These are phyloP conservation scores for Phytophthora fragariae DNA, from an alignment of 352 stramenopile genomes.

Conservation along the genomic window DNA sequence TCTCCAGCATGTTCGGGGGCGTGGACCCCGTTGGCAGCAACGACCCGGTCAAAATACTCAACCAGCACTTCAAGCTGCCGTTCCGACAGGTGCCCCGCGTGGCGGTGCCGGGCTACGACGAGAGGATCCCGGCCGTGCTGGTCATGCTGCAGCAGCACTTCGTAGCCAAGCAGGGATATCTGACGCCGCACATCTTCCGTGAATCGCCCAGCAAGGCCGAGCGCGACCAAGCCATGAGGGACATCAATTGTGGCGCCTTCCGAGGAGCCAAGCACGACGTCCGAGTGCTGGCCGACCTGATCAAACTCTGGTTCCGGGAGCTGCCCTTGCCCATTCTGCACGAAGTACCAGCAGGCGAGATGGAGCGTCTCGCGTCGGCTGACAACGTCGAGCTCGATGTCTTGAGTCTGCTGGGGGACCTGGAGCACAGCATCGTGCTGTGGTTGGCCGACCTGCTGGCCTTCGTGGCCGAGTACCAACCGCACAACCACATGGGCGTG, in stretches of 20 bases:
- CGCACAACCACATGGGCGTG: conserved; percentile 89
- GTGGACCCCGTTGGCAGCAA: conserved; percentile 26
- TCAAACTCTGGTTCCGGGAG: conserved; percentile 93
- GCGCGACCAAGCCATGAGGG: conserved; percentile 79
- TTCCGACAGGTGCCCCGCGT: conserved; percentile 79
- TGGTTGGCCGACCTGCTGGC: conserved; percentile 89
- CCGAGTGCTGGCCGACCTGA: conserved; percentile 86
- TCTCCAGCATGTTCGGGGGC: conserved; percentile 43
- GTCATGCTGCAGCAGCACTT: conserved; percentile 90
- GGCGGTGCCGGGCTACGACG: conserved; percentile 68
- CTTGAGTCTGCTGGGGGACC: conserved; percentile 50
- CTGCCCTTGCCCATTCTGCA: conserved; percentile 86
- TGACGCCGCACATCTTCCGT: conserved; percentile 87
- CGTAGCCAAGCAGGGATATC: conserved; percentile 64
- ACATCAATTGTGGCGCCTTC: conserved; percentile 88
- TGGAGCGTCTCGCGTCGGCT: conserved; percentile 63
- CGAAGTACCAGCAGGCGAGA: conserved; percentile 71
- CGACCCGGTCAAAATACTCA: conserved; percentile 64
- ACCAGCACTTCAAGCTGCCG: conserved; percentile 88
- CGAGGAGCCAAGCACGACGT: conserved; percentile 70
- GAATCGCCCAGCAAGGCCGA: conserved; percentile 89
- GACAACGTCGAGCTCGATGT: conserved; percentile 52
- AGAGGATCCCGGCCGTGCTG: conserved; percentile 85
- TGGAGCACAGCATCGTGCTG: conserved; percentile 71
- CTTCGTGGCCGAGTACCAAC: conserved; percentile 73